Evolutionary conservation across 2,329 filamentous ascomycete species (phyloP).

Genomic region (Colletotrichum somersetense): DNA sequence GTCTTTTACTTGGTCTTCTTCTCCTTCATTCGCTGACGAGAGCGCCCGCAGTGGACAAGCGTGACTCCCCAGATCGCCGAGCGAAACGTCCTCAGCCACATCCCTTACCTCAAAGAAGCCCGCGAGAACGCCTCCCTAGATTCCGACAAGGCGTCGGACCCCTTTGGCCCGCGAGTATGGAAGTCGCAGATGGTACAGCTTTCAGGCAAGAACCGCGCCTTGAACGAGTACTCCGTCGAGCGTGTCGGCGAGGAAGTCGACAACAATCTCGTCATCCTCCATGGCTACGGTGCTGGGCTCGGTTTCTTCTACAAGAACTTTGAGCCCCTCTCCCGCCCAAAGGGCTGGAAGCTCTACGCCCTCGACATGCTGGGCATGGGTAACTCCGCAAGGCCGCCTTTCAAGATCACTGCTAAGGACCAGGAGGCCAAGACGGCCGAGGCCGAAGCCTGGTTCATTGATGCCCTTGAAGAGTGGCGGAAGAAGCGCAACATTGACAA

Average conservation of each 20-base stretch:
- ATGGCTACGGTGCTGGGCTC: constrained; percentile 95
- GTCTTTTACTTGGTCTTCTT: neutral
- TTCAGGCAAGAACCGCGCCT: constrained; percentile 84
- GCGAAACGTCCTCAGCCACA: constrained; percentile 85
- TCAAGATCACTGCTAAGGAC: constrained; percentile 87
- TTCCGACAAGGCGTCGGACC: constrained; percentile 68
- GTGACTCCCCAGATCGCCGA: constrained; percentile 88
- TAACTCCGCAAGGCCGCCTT: constrained; percentile 46
- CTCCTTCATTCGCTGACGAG: constrained; percentile 34
- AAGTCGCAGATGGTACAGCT: constrained; percentile 86
- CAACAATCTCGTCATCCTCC: constrained; percentile 93
- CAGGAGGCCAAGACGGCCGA: constrained; percentile 84
- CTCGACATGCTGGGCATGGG: constrained; percentile 53
- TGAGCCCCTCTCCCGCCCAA: constrained; percentile 82
- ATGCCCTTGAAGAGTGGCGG: constrained; percentile 96
- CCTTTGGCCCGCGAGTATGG: constrained; percentile 88
- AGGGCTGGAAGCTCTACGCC: constrained; percentile 90
- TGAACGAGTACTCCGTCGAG: constrained; percentile 96
- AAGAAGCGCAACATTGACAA: constrained; percentile 88
- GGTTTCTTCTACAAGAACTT: constrained; percentile 99
- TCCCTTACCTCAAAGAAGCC: constrained; percentile 85
- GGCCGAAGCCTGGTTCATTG: constrained; percentile 95
- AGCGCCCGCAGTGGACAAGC: constrained; percentile 78
- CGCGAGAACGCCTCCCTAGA: constrained; percentile 69
- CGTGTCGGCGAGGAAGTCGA: constrained; percentile 82